These are phyloP conservation scores for Yamadazyma olivae DNA, from an alignment of 805 yeast genomes.

Conservation along the genomic window DNA sequence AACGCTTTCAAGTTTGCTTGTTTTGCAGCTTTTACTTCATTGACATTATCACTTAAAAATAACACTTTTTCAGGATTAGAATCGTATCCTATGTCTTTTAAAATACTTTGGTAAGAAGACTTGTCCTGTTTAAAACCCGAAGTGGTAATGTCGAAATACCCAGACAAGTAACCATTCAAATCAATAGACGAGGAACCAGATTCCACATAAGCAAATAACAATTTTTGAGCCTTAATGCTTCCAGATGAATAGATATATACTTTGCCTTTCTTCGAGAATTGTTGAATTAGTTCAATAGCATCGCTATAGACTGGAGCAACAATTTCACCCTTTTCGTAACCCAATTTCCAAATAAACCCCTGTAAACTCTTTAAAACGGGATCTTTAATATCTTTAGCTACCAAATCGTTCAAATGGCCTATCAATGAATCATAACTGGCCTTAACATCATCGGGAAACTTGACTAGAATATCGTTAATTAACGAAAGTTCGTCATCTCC, in stretches of 20 bases:
- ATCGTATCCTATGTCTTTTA: slow-evolving; percentile 35
- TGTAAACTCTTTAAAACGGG: slow-evolving; percentile 74
- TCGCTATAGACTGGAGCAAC: slow-evolving; percentile 76
- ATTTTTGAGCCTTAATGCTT: slow-evolving; percentile 79
- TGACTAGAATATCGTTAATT: slow-evolving; percentile 30
- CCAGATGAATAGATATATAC: slow-evolving; percentile 88
- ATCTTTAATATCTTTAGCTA: slow-evolving; percentile 69
- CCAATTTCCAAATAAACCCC: slow-evolving; percentile 78
- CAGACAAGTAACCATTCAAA: slow-evolving; percentile 51
- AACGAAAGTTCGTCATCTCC: slow-evolving; percentile 12
- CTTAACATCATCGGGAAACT: slow-evolving; percentile 42
- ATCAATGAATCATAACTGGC: slow-evolving; percentile 29
- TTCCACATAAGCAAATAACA: slow-evolving; percentile 66
- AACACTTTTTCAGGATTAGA: slow-evolving; percentile 35
- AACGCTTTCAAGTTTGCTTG: slow-evolving; percentile 57
- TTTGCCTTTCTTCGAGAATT: slow-evolving; percentile 30
- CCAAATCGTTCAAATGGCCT: slow-evolving; percentile 54
- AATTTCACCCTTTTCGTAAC: slow-evolving; percentile 74
- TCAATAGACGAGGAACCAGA: slow-evolving; percentile 33
- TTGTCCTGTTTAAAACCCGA: slow-evolving; percentile 68
- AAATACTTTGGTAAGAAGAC: slow-evolving; percentile 58
- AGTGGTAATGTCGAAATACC: slow-evolving; percentile 83
- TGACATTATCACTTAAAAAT: slow-evolving; percentile 78
- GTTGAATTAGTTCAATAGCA: slow-evolving; percentile 55
- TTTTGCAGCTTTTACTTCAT: slow-evolving; percentile 74